These are phyloP conservation scores for Nicotiana rustica DNA, from an alignment of 305 asterid genomes.

Conservation along the genomic window DNA sequence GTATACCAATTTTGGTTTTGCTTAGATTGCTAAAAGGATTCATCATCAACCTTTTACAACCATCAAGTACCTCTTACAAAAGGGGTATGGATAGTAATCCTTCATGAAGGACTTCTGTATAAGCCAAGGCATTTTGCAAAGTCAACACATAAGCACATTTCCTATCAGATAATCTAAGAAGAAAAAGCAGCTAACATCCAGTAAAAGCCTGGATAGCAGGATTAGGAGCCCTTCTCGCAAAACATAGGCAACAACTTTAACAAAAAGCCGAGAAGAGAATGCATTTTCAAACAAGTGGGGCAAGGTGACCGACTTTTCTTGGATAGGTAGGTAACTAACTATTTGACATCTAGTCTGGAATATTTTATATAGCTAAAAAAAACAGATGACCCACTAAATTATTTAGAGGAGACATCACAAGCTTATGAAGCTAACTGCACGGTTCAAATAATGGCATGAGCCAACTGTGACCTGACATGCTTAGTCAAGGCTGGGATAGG, in stretches of 20 bases:
- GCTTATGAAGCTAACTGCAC: background rate
- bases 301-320: background rate
- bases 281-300: background rate
- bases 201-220: background rate
- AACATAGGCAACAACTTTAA: slow-evolving; percentile 11
- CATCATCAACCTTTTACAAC: background rate
- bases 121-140: background rate
- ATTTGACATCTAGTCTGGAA: slow-evolving; percentile 1
- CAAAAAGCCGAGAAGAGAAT: background rate
- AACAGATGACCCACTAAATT: background rate
- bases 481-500: background rate
- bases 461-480: background rate
- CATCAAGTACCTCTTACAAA: background rate
- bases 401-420: slow-evolving; percentile 14
- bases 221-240: slow-evolving; percentile 6
- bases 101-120: no score
- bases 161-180: slow-evolving; percentile 22
- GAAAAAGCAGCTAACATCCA: background rate
- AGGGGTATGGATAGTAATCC: background rate
- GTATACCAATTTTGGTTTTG: background rate
- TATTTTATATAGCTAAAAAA: background rate
- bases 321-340: background rate
- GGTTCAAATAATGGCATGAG: background rate
- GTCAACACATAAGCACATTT: slow-evolving; percentile 11
- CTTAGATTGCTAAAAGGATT: slow-evolving; percentile 4